Evolutionary conservation across 2,329 filamentous ascomycete genomes (phyloP).

Genomic region (Verticillium nonalfalfae): DNA sequence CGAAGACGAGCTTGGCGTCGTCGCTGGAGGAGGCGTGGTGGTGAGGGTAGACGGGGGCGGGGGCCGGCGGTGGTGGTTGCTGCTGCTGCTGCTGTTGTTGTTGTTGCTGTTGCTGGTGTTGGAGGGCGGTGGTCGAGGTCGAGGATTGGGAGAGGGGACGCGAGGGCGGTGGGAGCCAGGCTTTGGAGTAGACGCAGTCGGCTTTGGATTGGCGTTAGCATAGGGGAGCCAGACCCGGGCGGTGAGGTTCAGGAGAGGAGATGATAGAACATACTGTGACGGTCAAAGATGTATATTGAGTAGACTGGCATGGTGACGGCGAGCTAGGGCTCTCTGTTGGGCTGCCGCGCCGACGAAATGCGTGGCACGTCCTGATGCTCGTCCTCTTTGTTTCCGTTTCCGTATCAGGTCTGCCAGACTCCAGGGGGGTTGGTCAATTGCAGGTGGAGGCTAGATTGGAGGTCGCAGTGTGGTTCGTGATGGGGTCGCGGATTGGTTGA

Average conservation of each 20-base stretch:
- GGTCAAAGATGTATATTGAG: constrained; percentile 98
- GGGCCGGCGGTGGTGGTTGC: constrained; percentile 3
- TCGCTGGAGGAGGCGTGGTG: constrained; percentile 44
- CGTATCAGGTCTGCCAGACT: neutral
- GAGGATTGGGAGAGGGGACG: constrained; percentile 32
- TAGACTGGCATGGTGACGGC: constrained; percentile 74
- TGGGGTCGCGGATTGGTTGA: neutral
- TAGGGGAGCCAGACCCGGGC: constrained; percentile 6
- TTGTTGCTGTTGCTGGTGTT: neutral
- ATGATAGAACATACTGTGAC: constrained; percentile 66
- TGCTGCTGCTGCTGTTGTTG: too few species aligned
- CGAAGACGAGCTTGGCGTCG: constrained; percentile 95
- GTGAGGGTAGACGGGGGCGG: constrained; percentile 3
- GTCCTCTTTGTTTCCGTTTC: neutral
- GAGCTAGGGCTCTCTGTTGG: neutral
- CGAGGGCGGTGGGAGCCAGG: constrained; percentile 59
- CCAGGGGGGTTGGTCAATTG: neutral
- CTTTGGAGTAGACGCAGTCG: constrained; percentile 93
- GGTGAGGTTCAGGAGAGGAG: neutral
- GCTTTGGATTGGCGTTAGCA: constrained; percentile 43
- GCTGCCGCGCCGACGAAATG: too few species aligned
- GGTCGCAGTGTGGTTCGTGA: neutral
- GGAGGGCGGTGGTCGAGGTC: constrained; percentile 10
- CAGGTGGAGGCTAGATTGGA: neutral
- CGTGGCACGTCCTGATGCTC: neutral